Conservation (phyloP, 2,329 filamentous ascomycete species). For the Fonsecaea erecta region DNA sequence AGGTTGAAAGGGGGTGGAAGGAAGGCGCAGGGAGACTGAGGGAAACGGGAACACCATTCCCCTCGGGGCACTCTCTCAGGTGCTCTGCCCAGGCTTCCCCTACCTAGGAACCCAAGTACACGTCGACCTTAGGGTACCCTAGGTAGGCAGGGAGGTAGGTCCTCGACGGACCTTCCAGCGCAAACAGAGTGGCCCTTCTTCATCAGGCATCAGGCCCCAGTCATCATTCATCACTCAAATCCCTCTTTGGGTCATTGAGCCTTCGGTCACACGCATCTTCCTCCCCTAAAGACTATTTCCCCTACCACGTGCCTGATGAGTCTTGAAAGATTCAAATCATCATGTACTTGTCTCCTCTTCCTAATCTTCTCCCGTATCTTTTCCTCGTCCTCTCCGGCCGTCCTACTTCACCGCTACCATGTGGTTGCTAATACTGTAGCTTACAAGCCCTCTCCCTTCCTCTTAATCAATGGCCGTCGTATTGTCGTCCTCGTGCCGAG, state of each 20-base stretch:
- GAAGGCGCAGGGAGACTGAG: background rate
- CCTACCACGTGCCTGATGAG: background rate
- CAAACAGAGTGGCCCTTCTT: background rate
- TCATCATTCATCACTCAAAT: conserved; percentile 1
- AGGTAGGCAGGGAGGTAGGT: too few relatives aligned
- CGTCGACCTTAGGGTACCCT: too few relatives aligned
- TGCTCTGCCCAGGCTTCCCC: too few relatives aligned
- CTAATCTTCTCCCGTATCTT: conserved; percentile 1
- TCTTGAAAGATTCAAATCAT: conserved; percentile 3
- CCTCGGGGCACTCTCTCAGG: too few relatives aligned
- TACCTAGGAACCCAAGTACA: too few relatives aligned
- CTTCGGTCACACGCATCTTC: background rate
- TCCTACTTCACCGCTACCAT: conserved; percentile 6
- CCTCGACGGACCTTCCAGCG: background rate
- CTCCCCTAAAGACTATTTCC: background rate
- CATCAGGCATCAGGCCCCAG: background rate
- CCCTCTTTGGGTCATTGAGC: background rate
- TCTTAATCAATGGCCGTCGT: conserved; percentile 5
- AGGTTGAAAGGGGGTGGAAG: background rate
- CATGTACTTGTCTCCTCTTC: background rate
- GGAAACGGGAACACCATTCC: background rate
- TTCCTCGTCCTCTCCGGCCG: conserved; percentile 8
- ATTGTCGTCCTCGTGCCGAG: conserved; percentile 3
- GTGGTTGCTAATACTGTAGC: conserved; percentile 8
- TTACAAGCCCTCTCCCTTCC: conserved; percentile 6